phyloP scores from a whole-genome alignment of 2,329 filamentous ascomycete species.

The Pyrenochaeta sp. region DNA sequence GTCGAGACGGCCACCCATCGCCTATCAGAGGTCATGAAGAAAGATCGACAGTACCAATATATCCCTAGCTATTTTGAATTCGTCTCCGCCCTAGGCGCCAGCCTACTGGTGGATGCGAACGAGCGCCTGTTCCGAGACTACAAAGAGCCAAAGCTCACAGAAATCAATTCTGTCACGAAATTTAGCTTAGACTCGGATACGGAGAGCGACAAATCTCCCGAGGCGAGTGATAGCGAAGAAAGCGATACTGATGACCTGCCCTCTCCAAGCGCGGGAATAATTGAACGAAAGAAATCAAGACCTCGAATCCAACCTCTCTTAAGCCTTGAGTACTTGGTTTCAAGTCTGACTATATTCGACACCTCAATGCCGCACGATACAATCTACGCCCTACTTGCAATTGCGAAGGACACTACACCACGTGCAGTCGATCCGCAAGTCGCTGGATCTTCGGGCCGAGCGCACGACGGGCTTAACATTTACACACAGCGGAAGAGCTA shows the following conservation, averaged over 20 bases:
- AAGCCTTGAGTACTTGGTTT: constrained; percentile 49
- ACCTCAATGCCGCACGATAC: constrained; percentile 39
- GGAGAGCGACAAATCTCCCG: neutral
- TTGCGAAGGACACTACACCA: constrained; percentile 45
- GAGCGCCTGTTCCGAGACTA: constrained; percentile 40
- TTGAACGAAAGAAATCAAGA: neutral
- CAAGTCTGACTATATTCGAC: constrained; percentile 44
- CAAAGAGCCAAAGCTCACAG: constrained; percentile 4
- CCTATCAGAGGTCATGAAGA: constrained; percentile 49
- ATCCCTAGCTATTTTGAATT: constrained; percentile 47
- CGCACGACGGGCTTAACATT: constrained; percentile 10
- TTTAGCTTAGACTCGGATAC: neutral
- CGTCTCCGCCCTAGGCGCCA: constrained; percentile 48
- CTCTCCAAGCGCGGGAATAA: neutral
- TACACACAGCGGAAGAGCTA: constrained; percentile 34
- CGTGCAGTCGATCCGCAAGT: constrained; percentile 1
- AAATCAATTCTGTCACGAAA: neutral
- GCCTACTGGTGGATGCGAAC: constrained; percentile 47
- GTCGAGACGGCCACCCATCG: constrained; percentile 49
- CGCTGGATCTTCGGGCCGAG: neutral
- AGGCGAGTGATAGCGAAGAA: neutral
- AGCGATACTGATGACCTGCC: constrained; percentile 1
- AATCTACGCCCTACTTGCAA: constrained; percentile 47
- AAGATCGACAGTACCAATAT: constrained; percentile 28
- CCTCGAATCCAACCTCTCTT: constrained; percentile 20